A percentile compares a stretch with the other conserved stretches of the same genome.
These are phyloP conservation scores for Tetramitus jugosus DNA, from an alignment of 208 protist species.

Conservation along the genomic window DNA sequence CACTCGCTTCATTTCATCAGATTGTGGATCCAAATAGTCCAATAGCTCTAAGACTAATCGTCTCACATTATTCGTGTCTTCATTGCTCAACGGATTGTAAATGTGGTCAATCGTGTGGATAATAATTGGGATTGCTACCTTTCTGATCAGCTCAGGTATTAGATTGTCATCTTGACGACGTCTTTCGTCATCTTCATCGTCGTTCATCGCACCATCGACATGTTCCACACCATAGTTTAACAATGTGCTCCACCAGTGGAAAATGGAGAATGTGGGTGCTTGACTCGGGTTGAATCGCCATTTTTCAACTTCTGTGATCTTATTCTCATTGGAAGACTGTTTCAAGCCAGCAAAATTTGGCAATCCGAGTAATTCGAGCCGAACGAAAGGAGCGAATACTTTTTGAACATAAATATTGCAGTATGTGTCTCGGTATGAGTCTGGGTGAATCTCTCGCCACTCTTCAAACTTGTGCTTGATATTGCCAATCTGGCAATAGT, in stretches of 20 bases:
- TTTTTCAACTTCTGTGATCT: no score
- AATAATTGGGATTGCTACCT: not conserved
- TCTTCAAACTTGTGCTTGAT: not conserved
- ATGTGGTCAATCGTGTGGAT: not conserved
- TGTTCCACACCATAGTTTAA: conserved; percentile 8
- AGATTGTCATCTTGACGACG: not conserved
- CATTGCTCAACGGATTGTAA: conserved; percentile 18
- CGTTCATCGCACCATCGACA: no score
- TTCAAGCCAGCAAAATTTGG: not conserved
- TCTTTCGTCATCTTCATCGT: not conserved
- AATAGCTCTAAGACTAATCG: no score
- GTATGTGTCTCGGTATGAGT: not conserved
- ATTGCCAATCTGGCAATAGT: not conserved
- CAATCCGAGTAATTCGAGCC: not conserved
- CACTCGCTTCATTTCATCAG: no score
- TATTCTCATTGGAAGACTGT: no score
- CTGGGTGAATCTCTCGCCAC: not conserved
- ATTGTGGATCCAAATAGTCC: no score
- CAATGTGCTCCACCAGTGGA: not conserved
- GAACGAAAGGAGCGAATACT: not conserved
- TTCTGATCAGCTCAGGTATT: not conserved
- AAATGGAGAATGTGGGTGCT: not conserved
- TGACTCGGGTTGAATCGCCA: no score
- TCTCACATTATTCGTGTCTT: no score
- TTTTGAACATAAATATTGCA: conserved; percentile 10